A percentile compares a stretch with the other conserved stretches of the same genome.
These are phyloP conservation scores for Nitzschia sp. DNA, from an alignment of 108 stramenopile genomes.

Conservation along the genomic window DNA sequence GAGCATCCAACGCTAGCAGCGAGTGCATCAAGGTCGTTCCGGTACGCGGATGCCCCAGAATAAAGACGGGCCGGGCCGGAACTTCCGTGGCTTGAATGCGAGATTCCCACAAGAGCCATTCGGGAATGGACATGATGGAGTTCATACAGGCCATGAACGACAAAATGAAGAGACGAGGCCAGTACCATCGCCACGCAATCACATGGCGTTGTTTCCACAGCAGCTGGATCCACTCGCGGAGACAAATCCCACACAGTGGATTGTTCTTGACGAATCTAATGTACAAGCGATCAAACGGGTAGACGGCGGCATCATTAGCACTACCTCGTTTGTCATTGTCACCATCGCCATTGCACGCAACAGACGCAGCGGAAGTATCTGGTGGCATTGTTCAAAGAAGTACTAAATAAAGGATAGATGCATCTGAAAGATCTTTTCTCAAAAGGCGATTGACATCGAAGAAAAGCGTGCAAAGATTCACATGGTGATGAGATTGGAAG, in stretches of 20 bases:
- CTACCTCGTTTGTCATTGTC: no score
- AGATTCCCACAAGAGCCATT: conserved; percentile 20
- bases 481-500: no score
- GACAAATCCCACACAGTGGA: conserved; percentile 41
- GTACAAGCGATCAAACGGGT: conserved; percentile 27
- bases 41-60: conserved; percentile 55
- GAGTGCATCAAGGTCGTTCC: conserved; percentile 52
- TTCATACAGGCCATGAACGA: conserved; percentile 27
- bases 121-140: conserved; percentile 27
- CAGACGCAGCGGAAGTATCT: no score
- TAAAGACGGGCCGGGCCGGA: conserved; percentile 38
- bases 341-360: no score
- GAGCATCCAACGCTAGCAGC: conserved; percentile 46
- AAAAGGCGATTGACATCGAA: no score
- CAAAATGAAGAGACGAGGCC: conserved; percentile 38
- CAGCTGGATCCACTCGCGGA: conserved; percentile 28
- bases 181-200: conserved; percentile 36
- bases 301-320: conserved; percentile 2
- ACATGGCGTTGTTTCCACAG: conserved; percentile 18
- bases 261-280: conserved; percentile 37
- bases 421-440: no score
- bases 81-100: conserved; percentile 2
- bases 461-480: no score
- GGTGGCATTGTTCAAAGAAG: no score
- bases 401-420: no score